phyloP scores from a whole-genome alignment of 805 yeast species.

The Candida mattraensis region DNA sequence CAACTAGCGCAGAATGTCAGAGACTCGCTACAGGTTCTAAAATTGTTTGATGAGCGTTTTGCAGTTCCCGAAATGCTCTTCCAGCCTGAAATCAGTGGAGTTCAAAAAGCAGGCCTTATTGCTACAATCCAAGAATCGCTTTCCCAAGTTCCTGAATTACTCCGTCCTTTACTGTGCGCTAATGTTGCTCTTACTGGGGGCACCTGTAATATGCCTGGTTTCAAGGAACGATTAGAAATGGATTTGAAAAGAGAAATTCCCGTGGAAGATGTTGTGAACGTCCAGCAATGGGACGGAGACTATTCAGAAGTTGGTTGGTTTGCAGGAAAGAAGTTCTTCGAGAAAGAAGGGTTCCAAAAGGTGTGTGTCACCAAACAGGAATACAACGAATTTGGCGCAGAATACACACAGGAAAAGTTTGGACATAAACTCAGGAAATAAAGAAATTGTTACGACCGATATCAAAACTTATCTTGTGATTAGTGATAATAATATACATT shows the following conservation, averaged over 20 bases:
- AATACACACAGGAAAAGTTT: conserved; percentile 35
- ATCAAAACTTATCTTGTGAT: too few species aligned
- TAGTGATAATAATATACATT: conserved; percentile 1
- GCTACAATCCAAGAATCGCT: conserved; percentile 70
- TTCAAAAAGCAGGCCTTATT: conserved; percentile 77
- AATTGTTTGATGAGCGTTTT: conserved; percentile 81
- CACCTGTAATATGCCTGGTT: conserved; percentile 66
- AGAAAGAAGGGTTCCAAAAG: conserved; percentile 44
- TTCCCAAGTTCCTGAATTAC: conserved; percentile 66
- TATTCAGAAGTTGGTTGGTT: conserved; percentile 50
- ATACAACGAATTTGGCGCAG: conserved; percentile 80
- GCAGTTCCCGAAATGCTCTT: conserved; percentile 83
- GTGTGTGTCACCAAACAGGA: conserved; percentile 73
- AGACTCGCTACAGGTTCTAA: conserved; percentile 51
- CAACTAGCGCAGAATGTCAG: conserved; percentile 6
- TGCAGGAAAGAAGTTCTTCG: conserved; percentile 51
- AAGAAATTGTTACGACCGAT: too few species aligned
- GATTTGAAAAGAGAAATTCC: conserved; percentile 72
- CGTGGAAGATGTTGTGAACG: conserved; percentile 63
- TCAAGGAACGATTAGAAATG: conserved; percentile 54
- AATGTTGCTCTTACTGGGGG: conserved; percentile 88
- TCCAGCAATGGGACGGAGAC: conserved; percentile 36
- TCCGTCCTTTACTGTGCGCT: conserved; percentile 72
- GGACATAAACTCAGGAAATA: conserved; percentile 23
- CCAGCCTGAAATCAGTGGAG: conserved; percentile 79